Evolutionary conservation across 78 protist species (phyloP).

Genomic region (Mastigamoeba balamuthi): DNA sequence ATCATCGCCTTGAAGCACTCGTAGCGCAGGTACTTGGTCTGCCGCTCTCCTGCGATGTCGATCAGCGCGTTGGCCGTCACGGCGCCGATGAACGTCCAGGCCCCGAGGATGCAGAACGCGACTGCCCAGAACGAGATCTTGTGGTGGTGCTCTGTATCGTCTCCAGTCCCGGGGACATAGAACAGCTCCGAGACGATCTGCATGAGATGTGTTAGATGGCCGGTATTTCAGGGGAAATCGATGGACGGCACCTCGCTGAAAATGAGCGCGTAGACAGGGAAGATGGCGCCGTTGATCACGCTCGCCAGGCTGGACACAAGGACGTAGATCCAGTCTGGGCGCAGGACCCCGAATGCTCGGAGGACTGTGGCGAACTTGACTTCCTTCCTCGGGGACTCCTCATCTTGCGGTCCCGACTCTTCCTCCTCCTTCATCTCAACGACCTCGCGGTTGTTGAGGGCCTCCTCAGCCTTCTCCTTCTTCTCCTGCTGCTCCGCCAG

Average conservation of each 20-base stretch:
- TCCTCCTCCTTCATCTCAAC: too few relatives aligned
- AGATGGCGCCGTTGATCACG: conserved; percentile 27
- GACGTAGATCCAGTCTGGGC: too few relatives aligned
- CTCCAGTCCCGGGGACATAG: neutral
- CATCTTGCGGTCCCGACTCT: too few relatives aligned
- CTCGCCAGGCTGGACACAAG: conserved; percentile 27
- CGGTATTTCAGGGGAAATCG: neutral
- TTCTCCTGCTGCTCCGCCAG: too few relatives aligned
- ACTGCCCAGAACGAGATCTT: conserved; percentile 18
- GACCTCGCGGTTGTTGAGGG: too few relatives aligned
- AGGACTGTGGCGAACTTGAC: too few relatives aligned
- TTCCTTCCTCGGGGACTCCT: too few relatives aligned
- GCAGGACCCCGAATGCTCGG: too few relatives aligned
- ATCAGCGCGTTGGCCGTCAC: too few relatives aligned
- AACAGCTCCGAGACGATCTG: conserved; percentile 14
- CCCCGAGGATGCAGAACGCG: conserved; percentile 8
- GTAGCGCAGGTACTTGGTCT: conserved; percentile 17
- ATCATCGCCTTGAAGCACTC: conserved; percentile 24
- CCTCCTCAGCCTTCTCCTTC: too few relatives aligned
- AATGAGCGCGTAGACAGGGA: conserved; percentile 34
- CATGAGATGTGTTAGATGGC: too few relatives aligned
- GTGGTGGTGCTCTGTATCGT: neutral
- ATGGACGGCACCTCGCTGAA: conserved; percentile 7
- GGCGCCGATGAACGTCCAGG: conserved; percentile 18
- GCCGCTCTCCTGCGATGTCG: conserved; percentile 40